Evolutionary conservation across 257 asterid genomes (phyloP), one percentile per base, ranked within the genome.

Genomic region (Petrea volubilis): DNA sequence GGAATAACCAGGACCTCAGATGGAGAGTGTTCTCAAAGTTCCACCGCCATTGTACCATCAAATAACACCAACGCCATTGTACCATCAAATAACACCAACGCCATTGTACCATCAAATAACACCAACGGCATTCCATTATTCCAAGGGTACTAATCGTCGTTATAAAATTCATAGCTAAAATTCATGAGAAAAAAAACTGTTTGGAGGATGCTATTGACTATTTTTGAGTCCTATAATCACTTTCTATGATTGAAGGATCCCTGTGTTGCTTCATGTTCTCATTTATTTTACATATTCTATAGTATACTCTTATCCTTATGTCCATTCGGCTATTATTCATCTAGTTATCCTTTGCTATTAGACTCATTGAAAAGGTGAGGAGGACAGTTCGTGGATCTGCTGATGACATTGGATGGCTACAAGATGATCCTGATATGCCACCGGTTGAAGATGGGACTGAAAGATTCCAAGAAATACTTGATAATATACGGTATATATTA

Each of bases 351-450:
- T 71, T 47, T 78, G 47, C 49, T 50, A 27, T 55, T 68, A 86
- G 88, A 51, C 82, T 86, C 67, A 53, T 86, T 77, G 91, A 81
- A 63, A 81, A 86, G 79, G 97, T 95, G 63, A 86, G 83, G 82
- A 88, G 74, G 83, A 95, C 99, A n/a, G 90, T 95, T 74, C 98
- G 80, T 20, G 99, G 99, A 67, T 92, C 99, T 33, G 99, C 98
- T 65, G 90, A 88, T 80, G 98, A 95, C 87, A 95, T 92, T 49
- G 99, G 98, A 57, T 95, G 99, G 99, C 72, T 95, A 74, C 96
- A 84, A 56, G 85, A 74, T 65, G 91, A 79, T 74, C 44, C 88
- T 12, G 83, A 88, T 76, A 83, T 90, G 95, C 99, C 99, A 51
- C 96, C 97, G 0, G 94, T 92, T 56, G 94, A 88, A 79, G 97